These are phyloP conservation scores for Dryadomyces quercus-mongolicae DNA, from an alignment of 2,329 filamentous ascomycete genomes.

Conservation along the genomic window DNA sequence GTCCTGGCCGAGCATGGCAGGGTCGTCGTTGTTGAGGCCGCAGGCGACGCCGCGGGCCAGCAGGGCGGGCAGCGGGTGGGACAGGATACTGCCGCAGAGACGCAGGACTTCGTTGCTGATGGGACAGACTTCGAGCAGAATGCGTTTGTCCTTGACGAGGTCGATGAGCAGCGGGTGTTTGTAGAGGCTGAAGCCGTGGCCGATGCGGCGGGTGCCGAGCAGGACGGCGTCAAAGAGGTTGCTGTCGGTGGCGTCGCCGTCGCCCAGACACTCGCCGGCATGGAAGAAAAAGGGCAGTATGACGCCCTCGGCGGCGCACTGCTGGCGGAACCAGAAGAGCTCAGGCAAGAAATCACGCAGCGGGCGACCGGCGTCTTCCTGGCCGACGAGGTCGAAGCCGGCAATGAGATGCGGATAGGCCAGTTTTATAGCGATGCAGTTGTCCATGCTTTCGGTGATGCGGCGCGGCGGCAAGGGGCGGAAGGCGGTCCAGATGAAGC, in stretches of 20 bases:
- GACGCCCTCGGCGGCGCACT: constrained; percentile 64
- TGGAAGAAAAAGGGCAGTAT: constrained; percentile 94
- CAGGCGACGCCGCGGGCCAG: constrained; percentile 76
- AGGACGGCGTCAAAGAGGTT: constrained; percentile 87
- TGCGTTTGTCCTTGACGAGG: constrained; percentile 77
- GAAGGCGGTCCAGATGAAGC: constrained; percentile 74
- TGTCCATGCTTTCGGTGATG: constrained; percentile 72
- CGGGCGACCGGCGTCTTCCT: constrained; percentile 69
- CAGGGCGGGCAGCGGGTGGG: constrained; percentile 62
- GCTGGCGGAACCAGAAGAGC: constrained; percentile 87
- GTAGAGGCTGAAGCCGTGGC: constrained; percentile 78
- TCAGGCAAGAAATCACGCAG: constrained; percentile 69
- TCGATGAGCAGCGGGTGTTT: constrained; percentile 85
- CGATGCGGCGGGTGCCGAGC: constrained; percentile 77
- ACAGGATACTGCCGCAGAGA: constrained; percentile 14
- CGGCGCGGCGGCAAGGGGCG: constrained; percentile 50
- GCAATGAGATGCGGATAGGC: constrained; percentile 68
- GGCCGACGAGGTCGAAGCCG: constrained; percentile 82
- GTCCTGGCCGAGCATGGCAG: constrained; percentile 76
- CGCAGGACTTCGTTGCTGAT: constrained; percentile 64
- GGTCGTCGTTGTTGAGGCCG: constrained; percentile 81
- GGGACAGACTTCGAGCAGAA: constrained; percentile 81
- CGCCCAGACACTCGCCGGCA: constrained; percentile 74
- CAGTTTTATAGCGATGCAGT: constrained; percentile 73
- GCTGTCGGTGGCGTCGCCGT: constrained; percentile 58